Conservation (phyloP, 441 rosid species). For the Jatropha multifida region DNA sequence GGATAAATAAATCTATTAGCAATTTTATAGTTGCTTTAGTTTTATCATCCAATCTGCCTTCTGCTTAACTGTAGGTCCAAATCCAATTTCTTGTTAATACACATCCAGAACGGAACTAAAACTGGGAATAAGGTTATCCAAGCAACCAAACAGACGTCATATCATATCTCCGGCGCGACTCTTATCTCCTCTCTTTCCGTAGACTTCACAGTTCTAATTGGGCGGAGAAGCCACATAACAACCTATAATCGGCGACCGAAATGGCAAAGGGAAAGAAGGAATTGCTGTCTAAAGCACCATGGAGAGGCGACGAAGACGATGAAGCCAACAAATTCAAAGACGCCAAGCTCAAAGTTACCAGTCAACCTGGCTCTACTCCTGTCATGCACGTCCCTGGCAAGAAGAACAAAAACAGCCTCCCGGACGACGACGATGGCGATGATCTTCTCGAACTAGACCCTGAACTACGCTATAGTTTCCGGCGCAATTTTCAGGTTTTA, state of each 20-base stretch:
- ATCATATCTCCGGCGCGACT: neutral
- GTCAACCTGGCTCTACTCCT: slow-evolving; percentile 63
- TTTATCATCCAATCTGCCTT: no score
- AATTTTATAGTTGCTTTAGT: no score
- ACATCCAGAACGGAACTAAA: no score
- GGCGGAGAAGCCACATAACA: neutral
- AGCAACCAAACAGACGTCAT: slow-evolving; percentile 4
- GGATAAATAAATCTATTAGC: no score
- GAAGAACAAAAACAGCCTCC: slow-evolving; percentile 29
- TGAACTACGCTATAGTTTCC: slow-evolving; percentile 92
- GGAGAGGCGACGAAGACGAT: slow-evolving; percentile 63
- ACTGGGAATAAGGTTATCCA: neutral
- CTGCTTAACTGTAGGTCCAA: no score
- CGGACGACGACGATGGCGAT: slow-evolving; percentile 38
- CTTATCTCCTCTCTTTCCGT: slow-evolving; percentile 1
- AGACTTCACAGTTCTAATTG: neutral
- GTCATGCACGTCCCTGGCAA: slow-evolving; percentile 83
- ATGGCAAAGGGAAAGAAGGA: slow-evolving; percentile 60
- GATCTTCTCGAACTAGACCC: slow-evolving; percentile 71
- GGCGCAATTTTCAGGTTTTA: slow-evolving; percentile 71
- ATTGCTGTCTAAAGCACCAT: slow-evolving; percentile 75
- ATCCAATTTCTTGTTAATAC: no score
- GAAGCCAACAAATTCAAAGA: slow-evolving; percentile 56
- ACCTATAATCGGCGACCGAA: neutral
- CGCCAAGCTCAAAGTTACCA: slow-evolving; percentile 78